Evolutionary conservation across 805 yeast genomes (phyloP).

Genomic region (Candida easanensis): DNA sequence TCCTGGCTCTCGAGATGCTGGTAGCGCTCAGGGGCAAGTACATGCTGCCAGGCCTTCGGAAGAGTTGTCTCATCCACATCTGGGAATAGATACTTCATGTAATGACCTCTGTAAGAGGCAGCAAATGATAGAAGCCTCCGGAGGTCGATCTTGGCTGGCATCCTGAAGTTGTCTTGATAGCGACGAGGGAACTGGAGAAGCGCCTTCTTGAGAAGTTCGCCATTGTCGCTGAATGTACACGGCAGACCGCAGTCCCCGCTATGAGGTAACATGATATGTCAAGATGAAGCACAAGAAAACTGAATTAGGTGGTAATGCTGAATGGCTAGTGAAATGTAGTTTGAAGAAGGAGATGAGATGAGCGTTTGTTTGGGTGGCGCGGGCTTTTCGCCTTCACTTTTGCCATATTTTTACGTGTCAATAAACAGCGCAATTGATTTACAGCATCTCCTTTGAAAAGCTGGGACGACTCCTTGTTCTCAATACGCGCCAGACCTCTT

Average conservation of each 20-base stretch:
- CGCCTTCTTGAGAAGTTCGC: slow-evolving; percentile 29
- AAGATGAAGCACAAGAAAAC: no score
- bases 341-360: no score
- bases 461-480: no score
- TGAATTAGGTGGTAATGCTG: no score
- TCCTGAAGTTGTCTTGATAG: slow-evolving; percentile 32
- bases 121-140: slow-evolving; percentile 43
- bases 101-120: slow-evolving; percentile 40
- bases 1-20: slow-evolving; percentile 22
- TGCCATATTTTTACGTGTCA: no score
- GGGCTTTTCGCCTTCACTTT: no score
- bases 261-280: background rate
- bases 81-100: slow-evolving; percentile 38
- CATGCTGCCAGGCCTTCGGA: slow-evolving; percentile 26
- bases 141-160: slow-evolving; percentile 30
- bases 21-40: slow-evolving; percentile 22
- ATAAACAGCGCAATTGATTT: no score
- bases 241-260: slow-evolving; percentile 6
- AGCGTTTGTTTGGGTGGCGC: no score
- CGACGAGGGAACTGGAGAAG: slow-evolving; percentile 38
- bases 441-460: no score
- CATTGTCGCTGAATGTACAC: slow-evolving; percentile 19
- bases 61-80: slow-evolving; percentile 20
- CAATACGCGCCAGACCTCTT: no score
- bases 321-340: no score